Conservation (phyloP, 345 rosid species). For the Acer campestre region DNA sequence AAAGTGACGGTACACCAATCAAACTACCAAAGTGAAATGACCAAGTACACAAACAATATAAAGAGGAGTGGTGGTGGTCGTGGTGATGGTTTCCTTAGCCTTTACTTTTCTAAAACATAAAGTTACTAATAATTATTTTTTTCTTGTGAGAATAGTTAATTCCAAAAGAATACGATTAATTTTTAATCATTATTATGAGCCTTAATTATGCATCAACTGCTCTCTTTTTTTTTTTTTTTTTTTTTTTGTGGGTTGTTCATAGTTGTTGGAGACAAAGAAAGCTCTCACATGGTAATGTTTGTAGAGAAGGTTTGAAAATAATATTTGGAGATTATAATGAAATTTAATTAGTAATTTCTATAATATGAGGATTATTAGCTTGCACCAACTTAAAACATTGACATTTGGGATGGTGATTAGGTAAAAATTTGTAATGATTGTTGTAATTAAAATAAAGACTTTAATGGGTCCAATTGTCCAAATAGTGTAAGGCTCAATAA, state of each 20-base stretch:
- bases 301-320: background rate
- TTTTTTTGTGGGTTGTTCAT: background rate
- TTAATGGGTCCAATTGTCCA: background rate
- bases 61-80: background rate
- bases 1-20: conserved; percentile 40
- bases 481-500: background rate
- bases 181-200: conserved; percentile 19
- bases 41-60: conserved; percentile 11
- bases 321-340: background rate
- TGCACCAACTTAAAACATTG: conserved; percentile 33
- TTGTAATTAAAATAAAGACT: background rate
- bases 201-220: conserved; percentile 27
- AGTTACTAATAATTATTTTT: conserved; percentile 25
- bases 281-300: conserved; percentile 13
- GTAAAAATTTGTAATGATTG: conserved; percentile 2
- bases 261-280: conserved; percentile 33
- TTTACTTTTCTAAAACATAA: conserved; percentile 56
- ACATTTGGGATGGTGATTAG: conserved; percentile 26
- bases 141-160: background rate
- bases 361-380: background rate
- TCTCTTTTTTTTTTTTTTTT: too few relatives aligned
- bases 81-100: conserved; percentile 33
- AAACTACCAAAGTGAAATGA: conserved; percentile 28
- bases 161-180: background rate
- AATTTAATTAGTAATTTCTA: too few relatives aligned